phyloP scores from a whole-genome alignment of 805 yeast species.

The Zygotorulaspora sp. region DNA sequence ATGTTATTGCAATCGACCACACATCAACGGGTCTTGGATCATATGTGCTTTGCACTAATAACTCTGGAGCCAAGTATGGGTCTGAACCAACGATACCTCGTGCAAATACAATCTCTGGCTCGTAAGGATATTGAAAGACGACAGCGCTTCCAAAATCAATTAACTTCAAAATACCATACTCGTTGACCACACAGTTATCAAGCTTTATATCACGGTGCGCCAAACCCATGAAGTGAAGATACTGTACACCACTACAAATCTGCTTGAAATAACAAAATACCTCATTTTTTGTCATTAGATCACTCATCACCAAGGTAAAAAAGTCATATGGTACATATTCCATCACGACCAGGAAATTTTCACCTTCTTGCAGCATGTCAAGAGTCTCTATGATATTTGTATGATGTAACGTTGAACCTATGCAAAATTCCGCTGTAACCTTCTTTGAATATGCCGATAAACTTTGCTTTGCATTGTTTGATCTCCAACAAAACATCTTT shows the following conservation, averaged over 20 bases:
- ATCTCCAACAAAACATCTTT: slow-evolving; percentile 72
- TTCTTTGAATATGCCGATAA: slow-evolving; percentile 63
- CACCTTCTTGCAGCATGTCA: slow-evolving; percentile 70
- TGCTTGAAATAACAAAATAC: slow-evolving; percentile 80
- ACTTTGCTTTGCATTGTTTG: slow-evolving; percentile 29
- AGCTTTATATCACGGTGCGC: slow-evolving; percentile 92
- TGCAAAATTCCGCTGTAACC: slow-evolving; percentile 74
- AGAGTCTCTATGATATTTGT: slow-evolving; percentile 75
- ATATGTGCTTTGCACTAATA: slow-evolving; percentile 49
- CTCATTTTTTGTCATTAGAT: slow-evolving; percentile 66
- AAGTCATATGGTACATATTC: slow-evolving; percentile 91
- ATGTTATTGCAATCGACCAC: slow-evolving; percentile 92
- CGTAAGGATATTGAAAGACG: slow-evolving; percentile 66
- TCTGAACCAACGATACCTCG: slow-evolving; percentile 92
- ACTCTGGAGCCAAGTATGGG: slow-evolving; percentile 94
- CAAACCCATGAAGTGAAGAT: slow-evolving; percentile 74
- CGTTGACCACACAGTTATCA: slow-evolving; percentile 85
- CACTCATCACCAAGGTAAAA: slow-evolving; percentile 89
- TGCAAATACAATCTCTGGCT: slow-evolving; percentile 55
- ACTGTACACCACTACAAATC: slow-evolving; percentile 66
- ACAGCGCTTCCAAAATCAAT: slow-evolving; percentile 94
- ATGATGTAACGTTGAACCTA: slow-evolving; percentile 75
- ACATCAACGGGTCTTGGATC: slow-evolving; percentile 87
- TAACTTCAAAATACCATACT: slow-evolving; percentile 70
- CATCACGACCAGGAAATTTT: slow-evolving; percentile 71